Percentiles rank a stretch among this genome's conserved stretches.
These are phyloP conservation scores for Excoecaria agallocha DNA, from an alignment of 345 rosid species.

Conservation along the genomic window DNA sequence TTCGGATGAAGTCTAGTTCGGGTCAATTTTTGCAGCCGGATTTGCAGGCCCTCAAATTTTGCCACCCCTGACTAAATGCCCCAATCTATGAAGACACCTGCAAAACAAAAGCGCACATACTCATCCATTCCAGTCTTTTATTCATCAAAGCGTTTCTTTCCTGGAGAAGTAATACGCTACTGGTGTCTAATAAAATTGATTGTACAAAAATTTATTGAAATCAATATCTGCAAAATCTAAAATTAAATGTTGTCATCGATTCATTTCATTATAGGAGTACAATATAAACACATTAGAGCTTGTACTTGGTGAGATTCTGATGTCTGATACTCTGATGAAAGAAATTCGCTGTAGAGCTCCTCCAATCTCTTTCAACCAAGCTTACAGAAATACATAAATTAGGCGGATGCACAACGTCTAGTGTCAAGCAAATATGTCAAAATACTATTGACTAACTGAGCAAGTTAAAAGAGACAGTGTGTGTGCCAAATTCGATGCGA, in stretches of 20 bases:
- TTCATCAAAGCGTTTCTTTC: too few species aligned
- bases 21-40: too few species aligned
- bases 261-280: not conserved
- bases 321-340: slow-evolving; percentile 6
- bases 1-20: too few species aligned
- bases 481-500: not conserved
- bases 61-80: too few species aligned
- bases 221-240: too few species aligned
- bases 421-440: slow-evolving; percentile 2
- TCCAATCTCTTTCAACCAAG: not conserved
- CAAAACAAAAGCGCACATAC: too few species aligned
- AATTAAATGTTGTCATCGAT: not conserved
- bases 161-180: too few species aligned
- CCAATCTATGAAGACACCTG: too few species aligned
- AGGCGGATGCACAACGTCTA: not conserved
- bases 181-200: too few species aligned
- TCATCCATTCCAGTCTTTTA: too few species aligned
- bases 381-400: not conserved
- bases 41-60: too few species aligned
- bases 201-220: too few species aligned
- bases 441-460: slow-evolving; percentile 2
- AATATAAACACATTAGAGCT: not conserved
- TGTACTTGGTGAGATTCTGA: not conserved
- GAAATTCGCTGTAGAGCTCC: not conserved
- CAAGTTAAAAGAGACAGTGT: not conserved